phyloP scores from a whole-genome alignment of 1,284 basidiomycete species.

The Coriolopsis trogii region DNA sequence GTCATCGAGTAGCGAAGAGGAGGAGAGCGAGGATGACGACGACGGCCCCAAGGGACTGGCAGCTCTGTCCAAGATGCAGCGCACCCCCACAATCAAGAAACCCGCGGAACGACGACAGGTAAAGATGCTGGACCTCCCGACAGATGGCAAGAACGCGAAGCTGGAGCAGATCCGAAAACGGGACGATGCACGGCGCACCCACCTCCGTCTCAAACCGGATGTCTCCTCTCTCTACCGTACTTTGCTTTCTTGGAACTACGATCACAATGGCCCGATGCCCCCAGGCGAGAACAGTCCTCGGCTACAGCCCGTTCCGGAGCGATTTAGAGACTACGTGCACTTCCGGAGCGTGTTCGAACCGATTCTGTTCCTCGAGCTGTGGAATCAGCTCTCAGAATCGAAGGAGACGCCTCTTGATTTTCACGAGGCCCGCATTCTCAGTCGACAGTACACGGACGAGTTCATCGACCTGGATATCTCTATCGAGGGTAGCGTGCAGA shows the following conservation, averaged over 20 bases:
- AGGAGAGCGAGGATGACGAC: constrained; percentile 58
- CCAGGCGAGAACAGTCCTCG: constrained; percentile 45
- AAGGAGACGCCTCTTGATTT: constrained; percentile 64
- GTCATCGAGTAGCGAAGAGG: constrained; percentile 38
- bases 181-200: constrained; percentile 65
- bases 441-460: constrained; percentile 69
- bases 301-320: constrained; percentile 58
- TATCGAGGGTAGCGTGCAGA: constrained; percentile 57
- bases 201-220: constrained; percentile 82
- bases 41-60: constrained; percentile 64
- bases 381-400: constrained; percentile 85
- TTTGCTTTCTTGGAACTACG: constrained; percentile 90
- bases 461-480: constrained; percentile 76
- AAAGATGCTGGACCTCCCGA: constrained; percentile 66
- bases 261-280: constrained; percentile 64
- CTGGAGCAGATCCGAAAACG: constrained; percentile 55
- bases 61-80: constrained; percentile 65
- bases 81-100: constrained; percentile 60
- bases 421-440: constrained; percentile 60
- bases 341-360: constrained; percentile 86
- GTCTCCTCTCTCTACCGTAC: constrained; percentile 77
- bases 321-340: constrained; percentile 67
- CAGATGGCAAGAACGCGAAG: constrained; percentile 42
- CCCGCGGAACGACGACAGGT: constrained; percentile 66
- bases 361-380: constrained; percentile 89